Evolutionary conservation across 1,284 basidiomycete genomes (phyloP), one percentile per base, ranked within the genome.

Genomic region (Cutaneotrichosporon mucoides): DNA sequence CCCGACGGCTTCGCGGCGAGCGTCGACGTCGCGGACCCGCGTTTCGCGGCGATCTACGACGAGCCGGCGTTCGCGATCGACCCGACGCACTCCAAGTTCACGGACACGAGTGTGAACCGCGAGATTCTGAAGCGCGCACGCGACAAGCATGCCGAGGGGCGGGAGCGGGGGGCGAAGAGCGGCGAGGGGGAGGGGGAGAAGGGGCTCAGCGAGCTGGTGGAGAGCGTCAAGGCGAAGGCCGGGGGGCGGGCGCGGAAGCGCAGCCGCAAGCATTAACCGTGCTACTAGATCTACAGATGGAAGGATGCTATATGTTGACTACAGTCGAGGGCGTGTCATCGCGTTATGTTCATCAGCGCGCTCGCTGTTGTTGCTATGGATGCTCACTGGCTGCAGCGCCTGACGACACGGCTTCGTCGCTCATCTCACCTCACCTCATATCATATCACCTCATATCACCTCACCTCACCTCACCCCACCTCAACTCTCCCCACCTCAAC

Each of bases 1-100:
- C 68, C 77, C n/a, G 76, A 77, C 38, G 75, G 70, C 59, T 98
- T 98, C 79, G 53, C 53, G 6, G 43, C 43, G 7, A 50, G 33
- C 10, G 86, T 99, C 68, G 83, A 99, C 72, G 85, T 92, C 58
- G 84, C 85, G 67, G 96, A 99, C 72, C 84, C 88, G 5, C 87
- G 96, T 35, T 99, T 99, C 82, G 84, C 85, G 66, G 88, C 84
- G 9, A 72, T 98, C 50, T 88, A 93, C 73, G 90, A 97, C 66
- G 90, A 99, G 72, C 86, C 92, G 69, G 84, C 87, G 47, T 99
- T 91, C 71, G 94, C 95, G 0, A 92, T 99, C 67, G 96, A 99
- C 76, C 95, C 96, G 16, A 91, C 86, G 51, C 91, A 98, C 79
- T 92, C 95, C 73, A 89, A 87, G 92, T 94, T 41, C 24, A 90